phyloP scores from a whole-genome alignment of 2,329 filamentous ascomycete genomes.

The Achaetomium macrosporum region DNA sequence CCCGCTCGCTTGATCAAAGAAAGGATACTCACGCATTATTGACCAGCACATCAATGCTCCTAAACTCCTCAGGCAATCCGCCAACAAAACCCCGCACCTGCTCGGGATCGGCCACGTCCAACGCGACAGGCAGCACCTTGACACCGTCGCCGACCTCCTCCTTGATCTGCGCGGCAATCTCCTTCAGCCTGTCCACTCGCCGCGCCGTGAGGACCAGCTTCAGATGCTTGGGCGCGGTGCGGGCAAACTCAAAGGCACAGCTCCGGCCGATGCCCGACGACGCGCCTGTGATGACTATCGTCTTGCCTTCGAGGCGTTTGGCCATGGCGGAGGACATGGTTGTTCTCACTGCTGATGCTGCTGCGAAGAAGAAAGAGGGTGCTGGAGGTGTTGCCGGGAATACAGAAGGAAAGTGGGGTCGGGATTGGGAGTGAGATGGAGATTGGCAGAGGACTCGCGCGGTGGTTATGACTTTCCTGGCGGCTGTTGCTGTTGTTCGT shows the following conservation, averaged over 20 bases:
- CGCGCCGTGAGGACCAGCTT: conserved; percentile 87
- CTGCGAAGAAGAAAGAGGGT: neutral
- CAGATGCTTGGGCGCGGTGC: conserved; percentile 70
- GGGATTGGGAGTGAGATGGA: neutral
- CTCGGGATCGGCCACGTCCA: conserved; percentile 78
- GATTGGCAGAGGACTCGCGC: neutral
- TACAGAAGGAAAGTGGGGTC: conserved; percentile 9
- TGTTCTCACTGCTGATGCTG: conserved; percentile 16
- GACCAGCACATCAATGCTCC: conserved; percentile 78
- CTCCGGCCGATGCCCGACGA: conserved; percentile 84
- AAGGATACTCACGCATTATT: conserved; percentile 96
- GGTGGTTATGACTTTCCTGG: neutral
- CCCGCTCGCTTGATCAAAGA: neutral
- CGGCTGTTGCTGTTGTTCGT: neutral
- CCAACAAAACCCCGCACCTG: conserved; percentile 69
- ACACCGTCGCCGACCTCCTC: conserved; percentile 73
- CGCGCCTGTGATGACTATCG: conserved; percentile 83
- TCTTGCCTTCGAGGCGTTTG: conserved; percentile 89
- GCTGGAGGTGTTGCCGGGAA: neutral
- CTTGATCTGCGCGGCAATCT: conserved; percentile 70
- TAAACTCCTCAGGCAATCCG: conserved; percentile 72
- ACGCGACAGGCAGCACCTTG: conserved; percentile 72
- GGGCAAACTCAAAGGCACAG: conserved; percentile 86
- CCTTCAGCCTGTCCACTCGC: conserved; percentile 68
- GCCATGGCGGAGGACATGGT: conserved; percentile 59